A percentile compares a stretch with the other conserved stretches of the same genome.
These are phyloP conservation scores for Tricholoma flavovirens DNA, from an alignment of 768 basidiomycete species.

Conservation along the genomic window DNA sequence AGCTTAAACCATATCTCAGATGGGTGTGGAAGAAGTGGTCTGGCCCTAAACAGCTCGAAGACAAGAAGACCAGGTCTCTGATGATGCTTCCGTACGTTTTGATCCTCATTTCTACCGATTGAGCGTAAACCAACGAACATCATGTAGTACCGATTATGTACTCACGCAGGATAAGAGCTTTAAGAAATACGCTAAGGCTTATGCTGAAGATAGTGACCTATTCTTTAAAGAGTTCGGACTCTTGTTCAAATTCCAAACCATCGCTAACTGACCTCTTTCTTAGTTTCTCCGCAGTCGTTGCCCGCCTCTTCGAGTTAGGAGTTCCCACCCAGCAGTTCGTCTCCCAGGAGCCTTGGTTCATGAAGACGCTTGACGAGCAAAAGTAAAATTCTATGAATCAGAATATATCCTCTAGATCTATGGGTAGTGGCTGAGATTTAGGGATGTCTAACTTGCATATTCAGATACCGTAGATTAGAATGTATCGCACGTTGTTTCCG, in stretches of 20 bases:
- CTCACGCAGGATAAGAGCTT: slow-evolving; percentile 88
- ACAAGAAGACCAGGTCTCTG: slow-evolving; percentile 80
- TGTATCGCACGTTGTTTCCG: too few relatives aligned
- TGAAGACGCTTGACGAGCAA: slow-evolving; percentile 55
- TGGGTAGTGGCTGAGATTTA: not conserved
- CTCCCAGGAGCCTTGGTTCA: slow-evolving; percentile 64
- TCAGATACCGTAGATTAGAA: too few relatives aligned
- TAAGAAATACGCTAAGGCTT: slow-evolving; percentile 82
- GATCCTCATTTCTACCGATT: not conserved
- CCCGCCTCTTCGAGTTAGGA: slow-evolving; percentile 87
- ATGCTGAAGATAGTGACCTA: slow-evolving; percentile 76
- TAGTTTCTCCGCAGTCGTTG: slow-evolving; percentile 79
- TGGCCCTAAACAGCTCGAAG: slow-evolving; percentile 90
- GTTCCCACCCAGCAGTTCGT: slow-evolving; percentile 80
- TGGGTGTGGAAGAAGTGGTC: slow-evolving; percentile 96
- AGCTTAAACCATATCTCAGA: slow-evolving; percentile 22
- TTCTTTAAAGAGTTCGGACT: slow-evolving; percentile 89
- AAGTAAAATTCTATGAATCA: not conserved
- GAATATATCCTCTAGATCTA: not conserved
- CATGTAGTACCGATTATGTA: slow-evolving; percentile 74
- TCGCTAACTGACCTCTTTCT: slow-evolving; percentile 6
- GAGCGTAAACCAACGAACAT: not conserved
- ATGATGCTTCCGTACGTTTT: slow-evolving; percentile 94
- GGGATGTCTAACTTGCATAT: not conserved
- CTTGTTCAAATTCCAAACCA: not conserved